Evolutionary conservation across 495 filamentous ascomycete genomes (phyloP), one percentile per base, ranked within the genome.

Genomic region (Lasiosphaeria hispida): DNA sequence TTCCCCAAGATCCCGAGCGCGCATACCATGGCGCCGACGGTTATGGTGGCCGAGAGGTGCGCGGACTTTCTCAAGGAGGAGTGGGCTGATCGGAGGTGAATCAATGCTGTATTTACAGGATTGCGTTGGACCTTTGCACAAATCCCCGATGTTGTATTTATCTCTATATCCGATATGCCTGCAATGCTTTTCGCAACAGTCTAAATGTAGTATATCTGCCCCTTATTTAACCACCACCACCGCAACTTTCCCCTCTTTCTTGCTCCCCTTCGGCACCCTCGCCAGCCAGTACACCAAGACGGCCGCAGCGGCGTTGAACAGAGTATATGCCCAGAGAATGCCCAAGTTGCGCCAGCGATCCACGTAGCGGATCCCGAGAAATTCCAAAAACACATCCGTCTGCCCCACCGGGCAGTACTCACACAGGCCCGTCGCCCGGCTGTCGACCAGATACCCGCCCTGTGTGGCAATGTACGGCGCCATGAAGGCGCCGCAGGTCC

Each of bases 41-140:
- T 80, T 51, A 79, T 77, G 55, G 66, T 83, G 51, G 81, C 76
- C 5, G 81, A 84, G 63, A 74, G 75, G 47, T 81, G 71, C 10
- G 77, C 78, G 6, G 77, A 79, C 63, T 53, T 84, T 40, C 73
- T 84, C 9, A 77, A 77, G 55, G 64, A 33, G 18, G 52, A 57
- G 17, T 68, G 62, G 65, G 8, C 30, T 14, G 47, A 60, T 37
- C 38, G 39, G 23, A 58, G 59, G 13, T 30, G 35, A 33, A 45
- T 30, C 23, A 54, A 35, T 63, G 43, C 3, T 41, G 7, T 15
- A 15, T 3, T 15, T 11, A 41, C 14, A 41, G 38, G 38, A 41
- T 41, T 41, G 38, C 7, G 2, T 41, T 30, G 5, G 23, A 30
- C 23, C 5, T 30, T 30, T 30, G 5, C 23, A 30, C 5, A 30